Base-by-base conservation (phyloP, 2,329 filamentous ascomycete genomes). In the Paracoccidioides brasiliensis region DNA sequence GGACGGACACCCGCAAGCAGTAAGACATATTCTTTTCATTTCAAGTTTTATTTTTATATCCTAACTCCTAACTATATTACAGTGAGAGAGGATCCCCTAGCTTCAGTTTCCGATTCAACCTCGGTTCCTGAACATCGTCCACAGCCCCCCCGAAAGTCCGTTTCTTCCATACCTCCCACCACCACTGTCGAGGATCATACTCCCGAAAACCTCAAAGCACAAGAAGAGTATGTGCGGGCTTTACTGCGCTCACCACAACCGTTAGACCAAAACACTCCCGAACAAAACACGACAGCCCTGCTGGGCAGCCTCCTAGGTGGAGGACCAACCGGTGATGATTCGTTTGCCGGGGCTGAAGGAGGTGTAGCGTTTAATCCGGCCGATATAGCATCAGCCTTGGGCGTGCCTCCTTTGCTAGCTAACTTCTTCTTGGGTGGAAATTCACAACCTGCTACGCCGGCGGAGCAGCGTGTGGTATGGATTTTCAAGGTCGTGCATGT, bases 401-500 rank as follows among this genome's bases (percentile, higher is more conserved):
- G 74, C 6, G 54, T 72, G 8, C 70, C 71, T 7, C 66, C 70
- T 5, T 70, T 68, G 54, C 49, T 74, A 2, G 66, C 71, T 56
- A 72, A 62, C 62, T 70, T 68, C 64, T 62, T 64, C 52, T 58
- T 72, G 43, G 69, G 67, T 40, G 67, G 69, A 56, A 68, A 66
- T 28, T 64, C 67, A 38, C 66, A 69, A 64, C 70, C 66, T 57
- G 69, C 67, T 56, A 68, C 67, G 4, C 65, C 70, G 12, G 62
- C 66, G 48, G 66, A 72, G 57, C 64, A 70, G 59, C 67, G 67
- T 54, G 63, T 64, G 10, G 59, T 65, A 40, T 64, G 61, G 45
- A 60, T 79, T 8, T 84, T 81, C 81, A 77, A 79, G 53, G 66
- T 80, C 28, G 64, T 82, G 8, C 82, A 84, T 63, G 74, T 77